A percentile compares a stretch with the other conserved stretches of the same genome.
Conservation (phyloP, 805 yeast genomes). For the Cyberlindnera saturnus region DNA sequence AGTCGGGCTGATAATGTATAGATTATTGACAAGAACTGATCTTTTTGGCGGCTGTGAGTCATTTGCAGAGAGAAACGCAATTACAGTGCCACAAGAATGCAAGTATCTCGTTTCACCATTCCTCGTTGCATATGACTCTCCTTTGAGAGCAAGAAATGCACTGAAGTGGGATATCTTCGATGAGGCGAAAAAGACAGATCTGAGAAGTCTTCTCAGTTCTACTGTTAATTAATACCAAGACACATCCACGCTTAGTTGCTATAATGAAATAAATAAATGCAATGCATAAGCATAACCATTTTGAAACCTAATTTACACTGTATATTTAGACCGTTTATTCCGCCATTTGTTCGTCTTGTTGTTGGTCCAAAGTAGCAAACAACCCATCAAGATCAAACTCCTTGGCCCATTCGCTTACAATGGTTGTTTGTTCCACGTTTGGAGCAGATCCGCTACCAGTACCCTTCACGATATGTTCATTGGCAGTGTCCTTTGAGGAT, state of each 20-base stretch:
- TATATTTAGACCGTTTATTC: not conserved
- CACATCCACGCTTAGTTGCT: too few species aligned
- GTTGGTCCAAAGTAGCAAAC: conserved; percentile 39
- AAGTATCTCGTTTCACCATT: not conserved
- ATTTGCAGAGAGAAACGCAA: not conserved
- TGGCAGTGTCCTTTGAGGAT: conserved; percentile 38
- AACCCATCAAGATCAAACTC: conserved; percentile 90
- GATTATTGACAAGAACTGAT: not conserved
- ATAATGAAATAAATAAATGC: too few species aligned
- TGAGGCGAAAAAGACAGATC: not conserved
- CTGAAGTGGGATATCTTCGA: not conserved
- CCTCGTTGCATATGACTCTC: not conserved
- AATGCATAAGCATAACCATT: too few species aligned
- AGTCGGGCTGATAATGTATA: not conserved
- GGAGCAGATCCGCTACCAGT: conserved; percentile 24
- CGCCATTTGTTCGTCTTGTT: not conserved
- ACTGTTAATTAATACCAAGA: too few species aligned
- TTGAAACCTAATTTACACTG: not conserved
- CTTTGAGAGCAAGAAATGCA: not conserved
- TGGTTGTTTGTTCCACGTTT: conserved; percentile 49
- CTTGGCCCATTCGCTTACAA: conserved; percentile 87
- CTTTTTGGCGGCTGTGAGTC: not conserved
- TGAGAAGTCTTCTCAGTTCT: too few species aligned
- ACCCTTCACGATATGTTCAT: conserved; percentile 22
- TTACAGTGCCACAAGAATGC: not conserved